Evolutionary conservation across 495 filamentous ascomycete species (phyloP).

Genomic region (Parmelia sp.): DNA sequence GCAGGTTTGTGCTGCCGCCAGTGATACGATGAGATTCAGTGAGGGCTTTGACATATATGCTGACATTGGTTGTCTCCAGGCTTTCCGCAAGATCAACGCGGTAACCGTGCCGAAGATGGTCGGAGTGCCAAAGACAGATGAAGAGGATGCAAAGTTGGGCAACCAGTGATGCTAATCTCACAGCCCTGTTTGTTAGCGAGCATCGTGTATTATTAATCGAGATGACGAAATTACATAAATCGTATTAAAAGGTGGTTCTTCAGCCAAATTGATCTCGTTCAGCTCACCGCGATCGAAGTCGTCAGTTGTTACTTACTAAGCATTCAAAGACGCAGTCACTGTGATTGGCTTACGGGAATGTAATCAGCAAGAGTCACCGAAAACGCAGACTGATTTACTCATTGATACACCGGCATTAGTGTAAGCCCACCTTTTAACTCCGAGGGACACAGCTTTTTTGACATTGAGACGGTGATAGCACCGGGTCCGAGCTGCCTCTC

Average conservation of each 20-base stretch:
- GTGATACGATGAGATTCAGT: background rate
- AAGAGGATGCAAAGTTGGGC: conserved; percentile 40
- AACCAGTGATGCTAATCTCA: conserved; percentile 18
- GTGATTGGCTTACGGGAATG: background rate
- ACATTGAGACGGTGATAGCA: background rate
- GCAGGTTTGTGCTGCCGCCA: conserved; percentile 27
- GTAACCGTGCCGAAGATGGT: conserved; percentile 50
- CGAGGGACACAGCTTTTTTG: background rate
- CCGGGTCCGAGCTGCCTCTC: background rate
- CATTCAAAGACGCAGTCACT: background rate
- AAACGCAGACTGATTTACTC: background rate
- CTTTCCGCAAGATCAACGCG: conserved; percentile 50
- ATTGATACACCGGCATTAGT: no score
- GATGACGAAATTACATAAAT: background rate
- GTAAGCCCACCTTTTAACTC: background rate
- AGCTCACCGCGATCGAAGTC: background rate
- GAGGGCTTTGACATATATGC: conserved; percentile 5
- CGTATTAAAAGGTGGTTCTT: background rate
- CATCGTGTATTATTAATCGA: background rate
- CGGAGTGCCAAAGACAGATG: conserved; percentile 50
- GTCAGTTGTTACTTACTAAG: background rate
- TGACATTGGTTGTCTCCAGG: conserved; percentile 33
- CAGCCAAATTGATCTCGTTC: background rate
- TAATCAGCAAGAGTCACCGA: background rate
- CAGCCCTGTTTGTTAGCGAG: background rate